Conservation (phyloP, 1,284 basidiomycete genomes). For the Tilletiopsis washingtonensis region DNA sequence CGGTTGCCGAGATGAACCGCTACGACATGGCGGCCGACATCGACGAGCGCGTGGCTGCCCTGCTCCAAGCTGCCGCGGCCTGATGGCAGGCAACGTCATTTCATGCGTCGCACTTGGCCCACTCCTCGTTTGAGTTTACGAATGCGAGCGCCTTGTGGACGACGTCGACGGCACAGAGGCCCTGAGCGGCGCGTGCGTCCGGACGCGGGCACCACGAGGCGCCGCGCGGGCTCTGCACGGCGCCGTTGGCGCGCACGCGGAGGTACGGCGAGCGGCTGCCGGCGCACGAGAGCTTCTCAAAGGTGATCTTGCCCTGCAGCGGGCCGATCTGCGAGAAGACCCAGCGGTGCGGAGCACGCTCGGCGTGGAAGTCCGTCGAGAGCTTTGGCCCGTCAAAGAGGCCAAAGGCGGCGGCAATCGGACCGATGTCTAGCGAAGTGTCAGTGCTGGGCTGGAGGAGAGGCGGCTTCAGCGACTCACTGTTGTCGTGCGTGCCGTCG, state of each 20-base stretch:
- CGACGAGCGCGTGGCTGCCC: slow-evolving; percentile 9
- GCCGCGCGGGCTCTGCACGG: slow-evolving; percentile 2
- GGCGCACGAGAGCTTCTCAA: slow-evolving; percentile 13
- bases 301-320: slow-evolving; percentile 15
- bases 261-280: slow-evolving; percentile 1
- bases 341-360: slow-evolving; percentile 7
- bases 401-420: slow-evolving; percentile 15
- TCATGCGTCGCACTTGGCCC: slow-evolving; percentile 11
- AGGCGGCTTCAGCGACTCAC: not conserved
- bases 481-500: slow-evolving; percentile 20
- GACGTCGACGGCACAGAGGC: slow-evolving; percentile 12
- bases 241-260: slow-evolving; percentile 14
- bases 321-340: slow-evolving; percentile 13
- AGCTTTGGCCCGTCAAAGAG: slow-evolving; percentile 11
- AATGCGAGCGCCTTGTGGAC: slow-evolving; percentile 7
- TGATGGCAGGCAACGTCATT: too few relatives aligned
- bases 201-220: slow-evolving; percentile 4
- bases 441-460: not conserved
- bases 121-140: slow-evolving; percentile 10
- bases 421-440: slow-evolving; percentile 4
- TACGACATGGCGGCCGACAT: slow-evolving; percentile 25
- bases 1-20: slow-evolving; percentile 30
- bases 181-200: not conserved
- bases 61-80: too few relatives aligned
- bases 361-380: slow-evolving; percentile 2